Evolutionary conservation across 331 rosid genomes (phyloP).

Genomic region (Spiraea crenata): DNA sequence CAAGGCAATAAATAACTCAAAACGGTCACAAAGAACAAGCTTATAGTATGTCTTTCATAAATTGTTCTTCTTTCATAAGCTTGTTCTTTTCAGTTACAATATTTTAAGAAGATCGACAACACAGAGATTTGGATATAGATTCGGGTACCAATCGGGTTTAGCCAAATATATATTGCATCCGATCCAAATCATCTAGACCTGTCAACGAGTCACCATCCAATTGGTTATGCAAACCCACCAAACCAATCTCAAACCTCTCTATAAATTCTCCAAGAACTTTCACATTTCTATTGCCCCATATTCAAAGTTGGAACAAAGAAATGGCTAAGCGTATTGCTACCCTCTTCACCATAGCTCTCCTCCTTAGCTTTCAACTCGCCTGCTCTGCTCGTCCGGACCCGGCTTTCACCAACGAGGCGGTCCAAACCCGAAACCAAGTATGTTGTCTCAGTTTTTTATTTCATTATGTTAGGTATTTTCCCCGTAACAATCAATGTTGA

Average conservation of each 20-base stretch:
- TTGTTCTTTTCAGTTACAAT: not conserved
- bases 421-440: conserved; percentile 31
- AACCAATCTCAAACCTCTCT: not conserved
- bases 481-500: not conserved
- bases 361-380: conserved; percentile 38
- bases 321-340: conserved; percentile 39
- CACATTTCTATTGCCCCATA: not conserved
- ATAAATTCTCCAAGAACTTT: conserved; percentile 2
- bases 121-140: not conserved
- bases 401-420: conserved; percentile 10
- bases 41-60: no score
- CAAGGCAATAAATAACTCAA: no score
- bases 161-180: not conserved
- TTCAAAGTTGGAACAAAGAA: not conserved
- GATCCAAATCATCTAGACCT: not conserved
- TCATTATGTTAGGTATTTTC: not conserved
- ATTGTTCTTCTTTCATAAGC: not conserved
- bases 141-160: not conserved
- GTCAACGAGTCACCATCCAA: not conserved
- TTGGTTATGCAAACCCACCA: not conserved
- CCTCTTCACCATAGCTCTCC: conserved; percentile 46
- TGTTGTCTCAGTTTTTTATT: not conserved
- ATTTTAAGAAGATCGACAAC: not conserved
- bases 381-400: conserved; percentile 39
- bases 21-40: no score